Conservation (phyloP, 176 grass and related monocot species). For the Zea mays region DNA sequence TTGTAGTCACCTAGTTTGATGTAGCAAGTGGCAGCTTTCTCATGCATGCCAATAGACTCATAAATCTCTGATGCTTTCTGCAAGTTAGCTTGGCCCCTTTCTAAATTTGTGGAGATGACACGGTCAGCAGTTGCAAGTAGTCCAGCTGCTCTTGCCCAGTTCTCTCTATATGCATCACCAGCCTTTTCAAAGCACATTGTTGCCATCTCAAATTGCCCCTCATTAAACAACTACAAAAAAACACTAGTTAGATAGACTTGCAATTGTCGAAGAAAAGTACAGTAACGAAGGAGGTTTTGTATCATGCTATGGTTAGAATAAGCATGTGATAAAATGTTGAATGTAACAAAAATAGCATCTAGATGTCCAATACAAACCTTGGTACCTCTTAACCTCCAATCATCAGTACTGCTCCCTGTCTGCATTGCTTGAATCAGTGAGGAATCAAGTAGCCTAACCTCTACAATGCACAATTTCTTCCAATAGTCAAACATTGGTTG, state of each 20-base stretch:
- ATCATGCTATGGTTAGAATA: neutral
- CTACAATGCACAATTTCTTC: constrained; percentile 80
- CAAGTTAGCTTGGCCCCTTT: constrained; percentile 48
- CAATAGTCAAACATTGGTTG: constrained; percentile 85
- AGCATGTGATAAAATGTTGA: neutral
- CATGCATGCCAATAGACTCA: constrained; percentile 65
- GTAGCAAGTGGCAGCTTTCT: constrained; percentile 74
- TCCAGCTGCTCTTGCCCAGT: constrained; percentile 78
- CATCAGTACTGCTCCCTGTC: constrained; percentile 62
- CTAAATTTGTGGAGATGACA: constrained; percentile 45
- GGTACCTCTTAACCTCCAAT: constrained; percentile 73
- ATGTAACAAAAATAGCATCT: neutral
- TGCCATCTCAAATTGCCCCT: constrained; percentile 83
- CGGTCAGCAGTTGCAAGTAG: constrained; percentile 65
- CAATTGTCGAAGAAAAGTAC: neutral
- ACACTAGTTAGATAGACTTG: constrained; percentile 5
- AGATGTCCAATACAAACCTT: constrained; percentile 45
- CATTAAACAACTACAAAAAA: constrained; percentile 67
- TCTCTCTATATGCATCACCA: constrained; percentile 66
- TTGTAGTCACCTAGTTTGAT: constrained; percentile 67
- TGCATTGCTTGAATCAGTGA: constrained; percentile 66
- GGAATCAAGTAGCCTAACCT: constrained; percentile 65
- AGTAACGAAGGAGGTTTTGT: neutral
- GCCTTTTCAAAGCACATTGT: constrained; percentile 87
- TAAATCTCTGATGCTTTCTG: constrained; percentile 75